These are phyloP conservation scores for Xylariaceae sp. DNA, from an alignment of 2,329 filamentous ascomycete species.

Conservation along the genomic window DNA sequence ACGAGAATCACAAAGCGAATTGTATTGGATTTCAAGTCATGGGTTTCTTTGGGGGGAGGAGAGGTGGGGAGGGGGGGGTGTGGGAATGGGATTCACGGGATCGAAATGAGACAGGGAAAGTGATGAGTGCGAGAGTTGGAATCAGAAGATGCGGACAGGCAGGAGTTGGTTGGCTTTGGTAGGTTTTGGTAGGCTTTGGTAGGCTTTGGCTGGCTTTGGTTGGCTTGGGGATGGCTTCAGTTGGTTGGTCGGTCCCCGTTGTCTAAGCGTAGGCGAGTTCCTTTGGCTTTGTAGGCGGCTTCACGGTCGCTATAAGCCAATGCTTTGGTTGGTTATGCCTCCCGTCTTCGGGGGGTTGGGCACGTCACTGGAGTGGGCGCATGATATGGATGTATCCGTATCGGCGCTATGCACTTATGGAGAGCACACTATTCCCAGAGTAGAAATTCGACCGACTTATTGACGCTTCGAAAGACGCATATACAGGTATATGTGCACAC, in stretches of 20 bases:
- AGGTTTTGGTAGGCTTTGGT: too few relatives aligned
- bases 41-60: slow-evolving; percentile 3
- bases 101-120: slow-evolving; percentile 19
- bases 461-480: too few relatives aligned
- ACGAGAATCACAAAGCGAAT: slow-evolving; percentile 19
- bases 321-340: neutral
- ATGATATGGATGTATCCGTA: neutral
- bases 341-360: neutral
- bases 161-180: slow-evolving; percentile 12
- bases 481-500: too few relatives aligned
- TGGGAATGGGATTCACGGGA: slow-evolving; percentile 15
- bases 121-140: neutral
- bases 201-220: too few relatives aligned
- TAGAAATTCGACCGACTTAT: too few relatives aligned
- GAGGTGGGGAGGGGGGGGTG: neutral
- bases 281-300: neutral
- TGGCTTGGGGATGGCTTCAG: neutral
- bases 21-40: slow-evolving; percentile 17
- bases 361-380: neutral
- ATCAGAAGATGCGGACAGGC: slow-evolving; percentile 9
- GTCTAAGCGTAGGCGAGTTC: neutral
- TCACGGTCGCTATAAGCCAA: neutral
- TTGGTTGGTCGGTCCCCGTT: slow-evolving; percentile 7
- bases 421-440: neutral
- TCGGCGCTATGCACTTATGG: neutral